These are phyloP conservation scores for Colletotrichum godetiae DNA, from an alignment of 2,329 filamentous ascomycete genomes.

Conservation along the genomic window DNA sequence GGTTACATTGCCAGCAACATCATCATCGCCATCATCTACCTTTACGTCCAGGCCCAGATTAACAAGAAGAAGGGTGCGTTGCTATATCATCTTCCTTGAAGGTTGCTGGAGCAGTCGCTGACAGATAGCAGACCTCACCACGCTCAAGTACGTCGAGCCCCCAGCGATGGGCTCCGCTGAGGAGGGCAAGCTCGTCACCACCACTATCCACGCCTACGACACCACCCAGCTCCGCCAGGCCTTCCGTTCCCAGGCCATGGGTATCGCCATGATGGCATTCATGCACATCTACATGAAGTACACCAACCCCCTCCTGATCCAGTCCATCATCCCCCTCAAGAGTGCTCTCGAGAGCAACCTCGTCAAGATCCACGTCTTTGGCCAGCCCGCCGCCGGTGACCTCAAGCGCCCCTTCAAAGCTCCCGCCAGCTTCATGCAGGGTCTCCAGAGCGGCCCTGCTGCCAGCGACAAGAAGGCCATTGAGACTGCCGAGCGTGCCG, in stretches of 20 bases:
- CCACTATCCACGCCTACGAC: constrained; percentile 96
- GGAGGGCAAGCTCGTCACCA: constrained; percentile 95
- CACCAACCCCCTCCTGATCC: constrained; percentile 98
- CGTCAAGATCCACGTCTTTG: constrained; percentile 94
- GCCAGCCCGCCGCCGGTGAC: constrained; percentile 87
- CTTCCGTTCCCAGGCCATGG: constrained; percentile 94
- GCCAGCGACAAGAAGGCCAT: constrained; percentile 95
- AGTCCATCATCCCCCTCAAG: constrained; percentile 98
- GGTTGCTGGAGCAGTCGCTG: constrained; percentile 1
- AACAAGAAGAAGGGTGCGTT: constrained; percentile 95
- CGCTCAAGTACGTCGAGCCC: constrained; percentile 98
- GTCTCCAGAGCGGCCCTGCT: constrained; percentile 76
- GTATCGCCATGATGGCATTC: constrained; percentile 95
- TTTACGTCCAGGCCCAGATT: constrained; percentile 86
- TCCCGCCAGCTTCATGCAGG: constrained; percentile 82
- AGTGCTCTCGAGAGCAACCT: constrained; percentile 94
- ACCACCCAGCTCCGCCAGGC: constrained; percentile 83
- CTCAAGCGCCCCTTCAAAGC: constrained; percentile 97
- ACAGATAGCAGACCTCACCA: constrained; percentile 82
- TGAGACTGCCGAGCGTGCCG: constrained; percentile 81
- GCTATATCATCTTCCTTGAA: not conserved
- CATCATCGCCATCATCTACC: constrained; percentile 85
- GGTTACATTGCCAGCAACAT: constrained; percentile 74
- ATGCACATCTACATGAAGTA: constrained; percentile 99
- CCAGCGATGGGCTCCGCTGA: constrained; percentile 92